Base-by-base conservation (phyloP, 2,329 filamentous ascomycete genomes). In the Exophiala dermatitidis region DNA sequence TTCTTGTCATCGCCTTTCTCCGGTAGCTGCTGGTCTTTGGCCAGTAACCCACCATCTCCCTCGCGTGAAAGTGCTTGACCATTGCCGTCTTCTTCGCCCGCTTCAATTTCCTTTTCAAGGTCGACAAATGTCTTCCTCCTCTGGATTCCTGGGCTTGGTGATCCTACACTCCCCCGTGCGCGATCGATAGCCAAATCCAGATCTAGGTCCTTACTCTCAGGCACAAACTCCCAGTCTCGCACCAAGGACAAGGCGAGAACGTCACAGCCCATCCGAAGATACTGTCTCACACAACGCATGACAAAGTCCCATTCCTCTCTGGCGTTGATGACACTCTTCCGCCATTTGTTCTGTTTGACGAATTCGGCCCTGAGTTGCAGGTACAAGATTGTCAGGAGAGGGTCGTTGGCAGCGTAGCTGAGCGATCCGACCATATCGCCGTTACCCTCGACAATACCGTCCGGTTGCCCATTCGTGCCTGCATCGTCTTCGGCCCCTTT, bases 261-360 rank as follows among this genome's bases (percentile, higher is more conserved):
- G 68, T 96, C 91, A 65, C 93, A 95, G 2, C 93, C 91, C 90
- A 93, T 96, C 5, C 88, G 84, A 67, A 86, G 86, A 65, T 90
- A 97, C 12, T 93, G 75, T 50, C 83, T 78, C 10, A 90, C 88
- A 49, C 88, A 95, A 62, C 93, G 88, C 26, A 95, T 73, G 0
- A 96, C 83, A 66, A 96, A 95, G 32, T 86, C 82, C 87, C 88
- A 95, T 69, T 96, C 90, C 3, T 85, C 83, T 57, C 80, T 80
- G 0, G 87, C 85, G 2, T 83, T 84, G 12, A 95, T 78, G n/a
- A 60, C 48, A 69, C 19, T 19, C 19, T 89, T 88, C 0, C 86
- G 85, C n/a, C 90, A 90, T 32, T 85, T 83, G 5, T 95, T 78
- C 0, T 89, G 94, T 67, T 94, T 88, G 0, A 90, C 71, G 0